Base-by-base conservation (phyloP, 306 rosid genomes). In the Luffa aegyptiaca region DNA sequence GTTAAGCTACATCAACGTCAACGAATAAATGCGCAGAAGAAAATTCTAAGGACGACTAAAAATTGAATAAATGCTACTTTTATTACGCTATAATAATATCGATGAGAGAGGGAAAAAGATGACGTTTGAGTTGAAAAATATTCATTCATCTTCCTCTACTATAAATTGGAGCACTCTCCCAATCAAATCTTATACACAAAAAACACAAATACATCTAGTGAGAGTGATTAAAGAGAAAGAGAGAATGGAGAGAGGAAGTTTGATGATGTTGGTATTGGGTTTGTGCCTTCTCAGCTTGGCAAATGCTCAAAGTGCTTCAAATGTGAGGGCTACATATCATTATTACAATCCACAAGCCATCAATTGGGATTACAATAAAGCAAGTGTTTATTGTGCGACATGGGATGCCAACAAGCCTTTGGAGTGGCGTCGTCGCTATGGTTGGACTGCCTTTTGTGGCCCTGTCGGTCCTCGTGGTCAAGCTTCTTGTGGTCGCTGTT, bases 361-460 rank as follows among this genome's bases (percentile, higher is more conserved):
- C 37, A 51, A 58, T 18, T 84, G 86, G 84, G 79, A 77, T 83
- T 62, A 56, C 10, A 6, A 17, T 16, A 56, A 7, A 8, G 62
- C 62, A 18, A 56, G 62, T 81, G 81, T 57, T 0, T 20, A 37
- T 69, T 2, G 86, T 77, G 13, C 62, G 3, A 57, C 62, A 16
- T 57, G 62, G 62, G 62, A 57, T 57, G 62, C 62, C 62, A 57
- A 57, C 62, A 57, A 58, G 86, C 44, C 83, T 79, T 69, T 85
- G 3, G 83, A 86, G 11, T 87, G 94, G 90, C 89, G 90, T 9
- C 87, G 81, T 78, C 84, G 80, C 39, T 85, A 84, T 31, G 90
- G 89, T 4, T 88, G 94, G 90, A 90, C 90, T 0, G 83, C 94
- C 33, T 90, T 86, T 10, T 88, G 94, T 45, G 90, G 89, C 1